phyloP scores from a whole-genome alignment of 495 filamentous ascomycete genomes.

The Astrothelium macrocarpum region DNA sequence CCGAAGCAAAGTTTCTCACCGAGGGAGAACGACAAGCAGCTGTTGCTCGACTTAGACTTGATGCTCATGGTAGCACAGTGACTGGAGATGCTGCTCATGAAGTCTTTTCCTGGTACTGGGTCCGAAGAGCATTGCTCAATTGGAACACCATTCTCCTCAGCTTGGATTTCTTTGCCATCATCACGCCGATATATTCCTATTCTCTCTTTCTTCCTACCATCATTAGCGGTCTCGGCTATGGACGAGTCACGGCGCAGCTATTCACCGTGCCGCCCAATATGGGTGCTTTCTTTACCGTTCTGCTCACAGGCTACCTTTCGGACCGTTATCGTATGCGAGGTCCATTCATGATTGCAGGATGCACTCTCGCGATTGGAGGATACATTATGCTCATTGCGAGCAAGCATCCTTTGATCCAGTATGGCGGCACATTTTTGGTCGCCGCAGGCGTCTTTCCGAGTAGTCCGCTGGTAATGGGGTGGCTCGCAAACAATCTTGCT shows the following conservation, averaged over 20 bases:
- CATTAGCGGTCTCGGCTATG: constrained; percentile 21
- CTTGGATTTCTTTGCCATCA: constrained; percentile 36
- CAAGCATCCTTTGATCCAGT: constrained; percentile 16
- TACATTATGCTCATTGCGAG: constrained; percentile 25
- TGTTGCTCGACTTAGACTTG: constrained; percentile 33
- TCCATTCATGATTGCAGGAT: constrained; percentile 17
- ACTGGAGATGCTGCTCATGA: constrained; percentile 35
- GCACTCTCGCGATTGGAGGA: constrained; percentile 18
- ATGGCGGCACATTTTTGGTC: constrained; percentile 25
- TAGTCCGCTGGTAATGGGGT: constrained; percentile 26
- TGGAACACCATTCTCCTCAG: constrained; percentile 36
- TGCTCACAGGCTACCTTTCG: constrained; percentile 14
- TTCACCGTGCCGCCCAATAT: constrained; percentile 26
- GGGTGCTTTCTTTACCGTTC: constrained; percentile 19
- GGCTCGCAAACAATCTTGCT: constrained; percentile 37
- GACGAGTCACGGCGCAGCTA: constrained; percentile 16
- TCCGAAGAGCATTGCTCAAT: constrained; percentile 35
- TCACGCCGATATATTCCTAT: constrained; percentile 30
- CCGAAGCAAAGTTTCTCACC: constrained; percentile 33
- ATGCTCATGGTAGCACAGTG: constrained; percentile 35
- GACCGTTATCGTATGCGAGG: constrained; percentile 21
- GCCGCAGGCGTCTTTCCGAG: constrained; percentile 23
- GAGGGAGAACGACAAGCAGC: constrained; percentile 31
- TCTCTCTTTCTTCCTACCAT: constrained; percentile 29
- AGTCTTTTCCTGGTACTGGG: constrained; percentile 38